These are phyloP conservation scores for Magnolia sinica DNA, from an alignment of 164 flowering plant genomes.

Conservation along the genomic window DNA sequence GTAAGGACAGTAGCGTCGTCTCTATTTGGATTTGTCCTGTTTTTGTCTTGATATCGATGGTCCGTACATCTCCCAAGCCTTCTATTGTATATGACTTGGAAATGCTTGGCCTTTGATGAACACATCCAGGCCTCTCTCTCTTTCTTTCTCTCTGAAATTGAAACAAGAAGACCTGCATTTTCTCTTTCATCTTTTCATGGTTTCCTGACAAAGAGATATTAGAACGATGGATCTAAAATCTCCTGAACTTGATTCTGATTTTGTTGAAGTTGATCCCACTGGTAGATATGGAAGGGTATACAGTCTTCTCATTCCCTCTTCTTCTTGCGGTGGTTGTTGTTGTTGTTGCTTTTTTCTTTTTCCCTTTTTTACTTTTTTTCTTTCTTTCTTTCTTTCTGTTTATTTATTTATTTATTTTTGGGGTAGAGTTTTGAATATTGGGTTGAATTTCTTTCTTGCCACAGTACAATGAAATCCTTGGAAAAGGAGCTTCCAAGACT, in stretches of 20 bases:
- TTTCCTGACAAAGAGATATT: not conserved
- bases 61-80: not conserved
- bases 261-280: slow-evolving; percentile 93
- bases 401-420: not conserved
- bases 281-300: slow-evolving; percentile 97
- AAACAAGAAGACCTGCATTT: not conserved
- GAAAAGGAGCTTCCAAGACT: slow-evolving; percentile 94
- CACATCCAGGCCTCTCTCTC: not conserved
- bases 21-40: not conserved
- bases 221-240: slow-evolving; percentile 41
- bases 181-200: not conserved
- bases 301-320: not conserved
- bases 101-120: not conserved
- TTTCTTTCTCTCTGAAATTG: not conserved
- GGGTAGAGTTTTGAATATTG: not conserved
- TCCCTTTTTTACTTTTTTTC: no score
- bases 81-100: not conserved
- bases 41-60: not conserved
- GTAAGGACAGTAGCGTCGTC: not conserved
- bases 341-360: not conserved
- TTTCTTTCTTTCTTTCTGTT: no score
- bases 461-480: slow-evolving; percentile 91
- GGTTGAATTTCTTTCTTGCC: slow-evolving; percentile 15
- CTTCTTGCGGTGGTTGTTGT: not conserved
- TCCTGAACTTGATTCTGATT: slow-evolving; percentile 43